Evolutionary conservation across 208 protist genomes (phyloP), one percentile per base, ranked within the genome.

Genomic region (Tritrichomonas musculus): DNA sequence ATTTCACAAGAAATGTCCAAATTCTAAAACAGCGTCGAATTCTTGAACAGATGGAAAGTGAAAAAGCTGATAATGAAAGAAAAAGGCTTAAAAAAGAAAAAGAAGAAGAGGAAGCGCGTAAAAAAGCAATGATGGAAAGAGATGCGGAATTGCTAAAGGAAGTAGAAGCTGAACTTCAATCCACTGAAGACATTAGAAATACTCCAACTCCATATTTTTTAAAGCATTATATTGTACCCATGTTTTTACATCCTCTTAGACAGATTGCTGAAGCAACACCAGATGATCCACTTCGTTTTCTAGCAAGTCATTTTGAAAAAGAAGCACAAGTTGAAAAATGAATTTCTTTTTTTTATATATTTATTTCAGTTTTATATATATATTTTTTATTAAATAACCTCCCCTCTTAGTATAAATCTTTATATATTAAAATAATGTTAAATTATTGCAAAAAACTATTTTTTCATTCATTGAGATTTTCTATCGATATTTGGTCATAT

Each of bases 251-350:
- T 30, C 77, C 77, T 39, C 47, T 88, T 1, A 36, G 17, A 33
- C 77, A 88, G 77, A 88, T 88, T 14, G n/a, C 13, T 53, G 77
- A 88, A 57, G 77, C 77, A 57, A 25, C 47, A 2, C 77, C 77
- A 88, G 77, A 88, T 88, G 77, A 88, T 60, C 77, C 77, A n/a
- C 17, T 88, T 0, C 0, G 77, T 8, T 88, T 88, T 47, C 30
- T 88, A 20, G 47, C 47, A 3, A 88, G 47, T 27, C 77, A 88
- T 39, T 88, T 88, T 36, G 77, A 88, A 49, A 49, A 44, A 1
- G 77, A 88, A 36, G 77, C 77, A 39, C 20, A 88, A 57, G 22
- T 57, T 25, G 8, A 82, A 82, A 50, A 50, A 50, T 47, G 33
- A 82, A 50, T 50, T 50, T 82, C 3, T 17, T 82, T 82, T n/a